Evolutionary conservation across 2,329 filamentous ascomycete species (phyloP).

Genomic region (Penicillium sp.): DNA sequence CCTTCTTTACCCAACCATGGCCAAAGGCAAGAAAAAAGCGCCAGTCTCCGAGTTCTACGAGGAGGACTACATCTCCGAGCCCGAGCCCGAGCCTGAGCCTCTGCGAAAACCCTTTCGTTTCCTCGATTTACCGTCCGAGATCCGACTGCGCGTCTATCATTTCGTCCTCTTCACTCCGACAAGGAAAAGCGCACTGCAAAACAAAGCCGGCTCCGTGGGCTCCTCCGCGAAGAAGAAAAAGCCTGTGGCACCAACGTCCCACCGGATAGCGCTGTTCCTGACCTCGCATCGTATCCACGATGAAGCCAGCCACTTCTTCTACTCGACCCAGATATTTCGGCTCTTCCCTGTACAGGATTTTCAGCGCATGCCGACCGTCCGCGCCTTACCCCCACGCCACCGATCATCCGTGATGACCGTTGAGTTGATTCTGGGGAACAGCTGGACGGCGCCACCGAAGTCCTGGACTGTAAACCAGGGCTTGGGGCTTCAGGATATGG

Average conservation of each 20-base stretch:
- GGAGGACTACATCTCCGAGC: constrained; percentile 14
- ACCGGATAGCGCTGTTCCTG: constrained; percentile 40
- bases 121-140: constrained; percentile 51
- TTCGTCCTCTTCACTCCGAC: constrained; percentile 41
- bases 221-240: constrained; percentile 37
- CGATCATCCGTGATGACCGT: constrained; percentile 49
- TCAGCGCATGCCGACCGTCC: constrained; percentile 42
- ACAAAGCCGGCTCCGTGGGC: constrained; percentile 32
- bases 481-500: constrained; percentile 49
- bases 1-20: constrained; percentile 10
- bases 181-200: constrained; percentile 24
- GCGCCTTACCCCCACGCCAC: constrained; percentile 50
- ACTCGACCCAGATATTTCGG: constrained; percentile 50
- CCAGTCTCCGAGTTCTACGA: constrained; percentile 10
- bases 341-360: constrained; percentile 52
- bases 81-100: constrained; percentile 16
- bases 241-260: constrained; percentile 29
- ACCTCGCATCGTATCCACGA: constrained; percentile 45
- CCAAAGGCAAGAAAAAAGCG: constrained; percentile 16
- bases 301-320: constrained; percentile 51
- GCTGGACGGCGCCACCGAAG: constrained; percentile 54
- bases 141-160: constrained; percentile 50
- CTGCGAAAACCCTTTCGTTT: constrained; percentile 45
- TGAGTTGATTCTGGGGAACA: constrained; percentile 56
- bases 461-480: constrained; percentile 50